These are phyloP conservation scores for Exutisphaerella laricina DNA, from an alignment of 2,329 filamentous ascomycete genomes.

Conservation along the genomic window DNA sequence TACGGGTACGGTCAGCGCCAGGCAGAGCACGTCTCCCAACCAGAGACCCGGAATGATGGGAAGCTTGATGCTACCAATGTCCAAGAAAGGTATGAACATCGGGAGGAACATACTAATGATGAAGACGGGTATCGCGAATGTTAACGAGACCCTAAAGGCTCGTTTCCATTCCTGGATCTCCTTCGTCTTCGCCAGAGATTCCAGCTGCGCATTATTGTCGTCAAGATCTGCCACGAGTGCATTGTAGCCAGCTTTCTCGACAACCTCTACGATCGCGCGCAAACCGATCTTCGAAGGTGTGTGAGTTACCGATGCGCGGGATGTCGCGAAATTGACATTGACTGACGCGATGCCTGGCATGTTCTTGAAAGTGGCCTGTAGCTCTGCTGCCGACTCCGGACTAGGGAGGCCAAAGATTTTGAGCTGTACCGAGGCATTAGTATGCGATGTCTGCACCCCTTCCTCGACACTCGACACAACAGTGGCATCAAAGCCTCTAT, in stretches of 20 bases:
- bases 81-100: constrained; percentile 69
- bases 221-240: constrained; percentile 85
- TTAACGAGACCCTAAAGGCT: constrained; percentile 70
- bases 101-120: constrained; percentile 89
- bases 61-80: constrained; percentile 66
- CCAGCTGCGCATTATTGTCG: constrained; percentile 93
- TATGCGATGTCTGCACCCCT: constrained; percentile 52
- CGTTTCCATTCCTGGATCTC: constrained; percentile 90
- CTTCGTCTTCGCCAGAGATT: constrained; percentile 91
- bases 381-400: constrained; percentile 61
- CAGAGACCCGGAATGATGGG: constrained; percentile 68
- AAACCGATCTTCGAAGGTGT: constrained; percentile 68
- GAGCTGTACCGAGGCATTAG: constrained; percentile 62
- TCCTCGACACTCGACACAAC: constrained; percentile 67
- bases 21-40: constrained; percentile 79
- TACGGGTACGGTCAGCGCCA: constrained; percentile 80
- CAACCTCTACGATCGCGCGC: constrained; percentile 70
- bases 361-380: constrained; percentile 63
- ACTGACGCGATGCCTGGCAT: constrained; percentile 69
- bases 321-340: constrained; percentile 65
- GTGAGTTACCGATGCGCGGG: constrained; percentile 68
- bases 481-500: constrained; percentile 79
- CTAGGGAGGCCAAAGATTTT: constrained; percentile 78
- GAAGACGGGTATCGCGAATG: constrained; percentile 86
- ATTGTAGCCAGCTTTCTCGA: constrained; percentile 81